phyloP scores from a whole-genome alignment of 345 rosid genomes.

The Cardiospermum halicacabum region DNA sequence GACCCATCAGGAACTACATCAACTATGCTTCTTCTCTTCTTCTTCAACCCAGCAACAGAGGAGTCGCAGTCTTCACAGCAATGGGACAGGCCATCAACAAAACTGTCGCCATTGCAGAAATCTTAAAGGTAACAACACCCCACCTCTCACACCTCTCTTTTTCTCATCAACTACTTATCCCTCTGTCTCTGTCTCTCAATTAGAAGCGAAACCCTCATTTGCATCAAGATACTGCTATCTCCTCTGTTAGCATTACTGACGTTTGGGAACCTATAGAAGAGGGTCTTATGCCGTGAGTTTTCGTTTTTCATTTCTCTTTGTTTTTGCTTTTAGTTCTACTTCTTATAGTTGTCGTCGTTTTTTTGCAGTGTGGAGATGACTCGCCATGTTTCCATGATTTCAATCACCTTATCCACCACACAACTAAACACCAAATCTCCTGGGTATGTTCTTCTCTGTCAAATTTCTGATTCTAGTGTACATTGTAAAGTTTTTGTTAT shows the following conservation, averaged over 20 bases:
- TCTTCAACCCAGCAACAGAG: too few relatives aligned
- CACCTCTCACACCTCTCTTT: conserved; percentile 14
- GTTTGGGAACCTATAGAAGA: conserved; percentile 97
- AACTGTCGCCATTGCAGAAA: conserved; percentile 79
- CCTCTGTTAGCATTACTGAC: conserved; percentile 89
- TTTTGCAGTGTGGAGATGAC: conserved; percentile 89
- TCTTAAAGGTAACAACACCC: conserved; percentile 84
- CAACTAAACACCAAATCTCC: conserved; percentile 68
- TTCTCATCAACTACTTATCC: background rate
- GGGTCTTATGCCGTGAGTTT: conserved; percentile 82
- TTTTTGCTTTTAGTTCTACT: too few relatives aligned
- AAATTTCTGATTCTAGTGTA: background rate
- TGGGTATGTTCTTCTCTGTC: conserved; percentile 51
- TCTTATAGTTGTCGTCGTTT: conserved; percentile 14
- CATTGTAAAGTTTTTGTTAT: background rate
- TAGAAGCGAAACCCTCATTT: conserved; percentile 74
- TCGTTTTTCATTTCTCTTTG: conserved; percentile 3
- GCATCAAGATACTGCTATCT: conserved; percentile 85
- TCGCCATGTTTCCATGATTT: conserved; percentile 90
- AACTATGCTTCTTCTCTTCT: conserved; percentile 78
- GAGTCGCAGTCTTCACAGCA: conserved; percentile 85
- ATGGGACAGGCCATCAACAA: conserved; percentile 97
- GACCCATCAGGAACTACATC: conserved; percentile 84
- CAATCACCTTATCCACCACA: conserved; percentile 68
- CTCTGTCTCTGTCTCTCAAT: conserved; percentile 6